Evolutionary conservation across 1,139 yeast species (phyloP), one percentile per base, ranked within the genome.

Genomic region (Yamadazyma dushanensis): DNA sequence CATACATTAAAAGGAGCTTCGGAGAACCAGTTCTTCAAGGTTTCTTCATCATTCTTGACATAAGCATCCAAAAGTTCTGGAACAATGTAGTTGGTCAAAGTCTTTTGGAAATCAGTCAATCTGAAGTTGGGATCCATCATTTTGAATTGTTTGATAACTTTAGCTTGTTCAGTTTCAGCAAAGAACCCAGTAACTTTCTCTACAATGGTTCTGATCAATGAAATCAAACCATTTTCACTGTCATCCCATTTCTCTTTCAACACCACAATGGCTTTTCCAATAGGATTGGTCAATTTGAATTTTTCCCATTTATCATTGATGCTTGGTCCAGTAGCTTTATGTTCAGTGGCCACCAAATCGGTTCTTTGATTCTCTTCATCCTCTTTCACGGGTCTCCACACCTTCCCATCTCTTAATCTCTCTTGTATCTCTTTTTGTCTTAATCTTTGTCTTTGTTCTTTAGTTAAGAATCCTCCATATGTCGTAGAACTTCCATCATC

Each of bases 1-100:
- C 96, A 89, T 37, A 94, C 95, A 58, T 92, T 90, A 67, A 70
- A 89, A 25, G 98, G 97, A 21, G 97, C 97, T 64, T 94, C 98
- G 36, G 95, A 84, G 43, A 94, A 77, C 99, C 99, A 94, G 50
- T 72, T 69, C 60, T 90, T 86, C 57, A 94, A 74, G 17, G 83
- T 83, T 36, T 73, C 75, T 46, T 81, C 90, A 51, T 94, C 97
- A 47, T 96, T 96, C 54, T 85, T 85, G 46, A 88, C 88, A 65
- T 89, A 90, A 3, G 98, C 97, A 58, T 94, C 99, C 54, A 94
- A 72, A 29, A 94, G 78, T 62, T 94, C 99, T 8, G 99, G 98
- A 32, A 94, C 80, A 47, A 94, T 88, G 62, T 83, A 94, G 56
- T 88, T 92, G 55, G 97, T 85, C 51, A 92, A 73, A 40, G 94